Evolutionary conservation across 1,284 basidiomycete species (phyloP).

Genomic region (Cutaneotrichosporon daszewskae): DNA sequence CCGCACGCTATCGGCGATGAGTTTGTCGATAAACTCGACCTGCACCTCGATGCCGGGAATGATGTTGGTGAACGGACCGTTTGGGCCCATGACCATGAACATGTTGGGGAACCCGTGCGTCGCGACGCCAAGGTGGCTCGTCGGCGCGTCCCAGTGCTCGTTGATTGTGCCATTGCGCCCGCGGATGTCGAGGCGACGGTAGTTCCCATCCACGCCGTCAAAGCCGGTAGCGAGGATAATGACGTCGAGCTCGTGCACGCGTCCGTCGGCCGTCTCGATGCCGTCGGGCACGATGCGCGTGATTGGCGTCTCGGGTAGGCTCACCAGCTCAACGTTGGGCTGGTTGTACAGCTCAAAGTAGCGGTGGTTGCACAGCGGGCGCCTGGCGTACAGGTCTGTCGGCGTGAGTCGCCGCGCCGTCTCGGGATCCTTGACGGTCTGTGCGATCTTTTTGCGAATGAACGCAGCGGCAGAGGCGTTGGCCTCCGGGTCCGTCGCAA

Average conservation of each 20-base stretch:
- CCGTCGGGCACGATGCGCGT: neutral
- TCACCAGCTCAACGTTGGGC: constrained; percentile 10
- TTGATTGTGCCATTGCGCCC: constrained; percentile 8
- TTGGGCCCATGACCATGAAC: constrained; percentile 13
- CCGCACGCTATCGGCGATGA: neutral
- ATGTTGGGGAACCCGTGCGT: constrained; percentile 11
- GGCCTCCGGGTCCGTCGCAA: constrained; percentile 1
- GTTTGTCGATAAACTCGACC: constrained; percentile 13
- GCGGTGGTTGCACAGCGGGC: constrained; percentile 10
- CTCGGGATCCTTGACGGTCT: constrained; percentile 11
- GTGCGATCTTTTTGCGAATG: constrained; percentile 9
- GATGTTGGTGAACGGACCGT: constrained; percentile 13
- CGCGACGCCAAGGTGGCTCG: constrained; percentile 7
- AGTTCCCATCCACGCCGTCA: constrained; percentile 13
- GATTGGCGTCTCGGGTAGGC: constrained; percentile 9
- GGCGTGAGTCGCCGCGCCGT: constrained; percentile 9
- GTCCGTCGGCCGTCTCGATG: constrained; percentile 7
- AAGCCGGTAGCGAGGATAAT: constrained; percentile 14
- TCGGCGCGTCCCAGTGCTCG: constrained; percentile 8
- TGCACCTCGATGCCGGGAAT: constrained; percentile 11
- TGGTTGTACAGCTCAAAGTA: constrained; percentile 16
- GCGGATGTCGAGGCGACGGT: constrained; percentile 8
- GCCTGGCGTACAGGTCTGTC: constrained; percentile 11
- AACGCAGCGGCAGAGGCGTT: constrained; percentile 11
- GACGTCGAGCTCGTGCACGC: constrained; percentile 9